phyloP scores from a whole-genome alignment of 2,329 filamentous ascomycete species.

The Raffaelea deltoideospora region DNA sequence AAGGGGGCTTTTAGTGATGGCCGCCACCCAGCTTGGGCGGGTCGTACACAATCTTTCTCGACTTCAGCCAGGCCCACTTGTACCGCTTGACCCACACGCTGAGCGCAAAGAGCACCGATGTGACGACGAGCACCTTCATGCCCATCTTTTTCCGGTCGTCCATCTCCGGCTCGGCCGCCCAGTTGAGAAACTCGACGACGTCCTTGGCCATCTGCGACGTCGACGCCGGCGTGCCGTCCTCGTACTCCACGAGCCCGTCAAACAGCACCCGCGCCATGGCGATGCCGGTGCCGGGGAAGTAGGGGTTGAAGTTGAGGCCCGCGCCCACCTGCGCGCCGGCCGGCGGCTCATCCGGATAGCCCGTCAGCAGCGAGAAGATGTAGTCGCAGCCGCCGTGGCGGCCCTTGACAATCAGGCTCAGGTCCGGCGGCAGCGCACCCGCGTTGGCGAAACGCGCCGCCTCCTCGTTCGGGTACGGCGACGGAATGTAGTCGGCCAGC shows the following conservation, averaged over 20 bases:
- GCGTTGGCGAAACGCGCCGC: constrained; percentile 96
- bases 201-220: constrained; percentile 99
- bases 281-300: constrained; percentile 98
- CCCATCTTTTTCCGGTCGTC: constrained; percentile 99
- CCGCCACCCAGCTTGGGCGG: constrained; percentile 53
- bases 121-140: constrained; percentile 81
- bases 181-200: constrained; percentile 97
- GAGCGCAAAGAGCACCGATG: constrained; percentile 63
- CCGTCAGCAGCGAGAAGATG: constrained; percentile 92
- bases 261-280: constrained; percentile 98
- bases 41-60: constrained; percentile 81
- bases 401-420: constrained; percentile 94
- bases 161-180: constrained; percentile 98
- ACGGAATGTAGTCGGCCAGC: constrained; percentile 90
- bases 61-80: constrained; percentile 97
- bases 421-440: constrained; percentile 91
- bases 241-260: constrained; percentile 94
- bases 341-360: constrained; percentile 92
- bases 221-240: constrained; percentile 85
- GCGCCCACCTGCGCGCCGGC: constrained; percentile 72
- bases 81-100: constrained; percentile 99
- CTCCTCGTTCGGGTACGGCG: constrained; percentile 98
- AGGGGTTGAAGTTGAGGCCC: constrained; percentile 99
- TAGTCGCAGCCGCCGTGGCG: constrained; percentile 97
- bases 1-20: constrained; percentile 9